Evolutionary conservation across 441 rosid species (phyloP), one percentile per base, ranked within the genome.

Genomic region (Manihot esculenta): DNA sequence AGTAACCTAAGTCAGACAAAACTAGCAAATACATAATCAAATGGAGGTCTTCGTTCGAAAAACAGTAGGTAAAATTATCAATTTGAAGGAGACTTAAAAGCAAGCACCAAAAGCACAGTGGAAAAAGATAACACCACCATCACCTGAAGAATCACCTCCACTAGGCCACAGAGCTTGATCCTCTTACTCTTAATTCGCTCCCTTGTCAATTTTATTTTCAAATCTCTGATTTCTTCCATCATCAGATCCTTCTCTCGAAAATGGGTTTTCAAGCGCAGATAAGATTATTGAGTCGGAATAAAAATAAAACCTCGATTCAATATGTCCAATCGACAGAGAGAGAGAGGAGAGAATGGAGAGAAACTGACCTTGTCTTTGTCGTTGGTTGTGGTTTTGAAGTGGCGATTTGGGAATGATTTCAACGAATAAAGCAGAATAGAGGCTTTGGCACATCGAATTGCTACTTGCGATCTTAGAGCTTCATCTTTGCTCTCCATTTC

Each of bases 381-480:
- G 24, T 73, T 30, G 64, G 5, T 66, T 59, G 70, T 38, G 47
- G 83, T 13, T 38, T 45, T 59, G n/a, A 58, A 24, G 33, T 9
- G 41, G 48, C 49, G 62, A 74, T 60, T 50, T 23, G 72, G 53
- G 54, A 56, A 67, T 10, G 72, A 62, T 49, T 72, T 76, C 38
- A 82, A 68, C 38, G 72, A 68, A 53, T 71, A 62, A n/a, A 80
- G 80, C 48, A 84, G 60, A 15, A 64, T 33, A 5, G 80, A 76
- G 1, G 77, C 79, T 78, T 77, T 75, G 26, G 79, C 84, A 72
- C 88, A 71, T 23, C 80, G 81, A 71, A 73, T 45, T 0, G 76
- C 76, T 42, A 57, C 38, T 49, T 48, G 64, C 57, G 72, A 66
- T 54, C 66, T 75, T 44, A 38, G 44, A 56, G 33, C 67, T 66